phyloP scores from a whole-genome alignment of 371 early-diverging fungal species.

The Mortierella sp. region DNA sequence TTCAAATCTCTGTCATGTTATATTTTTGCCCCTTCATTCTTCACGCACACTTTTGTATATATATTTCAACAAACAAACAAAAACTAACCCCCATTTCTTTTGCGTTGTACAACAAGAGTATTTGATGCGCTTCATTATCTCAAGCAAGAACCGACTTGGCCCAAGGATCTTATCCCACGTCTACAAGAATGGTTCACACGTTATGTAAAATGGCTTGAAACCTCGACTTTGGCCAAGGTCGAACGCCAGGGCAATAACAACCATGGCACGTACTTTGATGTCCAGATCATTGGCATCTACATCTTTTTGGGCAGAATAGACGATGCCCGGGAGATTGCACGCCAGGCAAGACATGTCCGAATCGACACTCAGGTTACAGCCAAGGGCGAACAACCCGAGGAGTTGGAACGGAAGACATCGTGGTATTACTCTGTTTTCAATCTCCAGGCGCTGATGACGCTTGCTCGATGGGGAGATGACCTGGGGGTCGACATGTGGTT shows the following conservation, averaged over 20 bases:
- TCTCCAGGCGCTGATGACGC: conserved; percentile 57
- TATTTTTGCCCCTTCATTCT: no score
- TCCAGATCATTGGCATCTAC: conserved; percentile 58
- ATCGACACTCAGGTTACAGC: conserved; percentile 54
- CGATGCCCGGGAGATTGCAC: conserved; percentile 41
- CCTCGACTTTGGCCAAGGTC: conserved; percentile 56
- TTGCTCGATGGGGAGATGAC: conserved; percentile 55
- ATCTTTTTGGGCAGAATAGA: conserved; percentile 54
- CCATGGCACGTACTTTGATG: conserved; percentile 65
- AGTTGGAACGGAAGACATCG: conserved; percentile 55
- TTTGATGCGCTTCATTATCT: conserved; percentile 53
- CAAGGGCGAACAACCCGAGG: conserved; percentile 56
- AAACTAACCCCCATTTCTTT: background rate
- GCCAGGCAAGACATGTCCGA: conserved; percentile 43
- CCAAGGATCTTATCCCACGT: conserved; percentile 41
- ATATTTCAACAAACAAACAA: background rate
- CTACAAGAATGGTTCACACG: conserved; percentile 59
- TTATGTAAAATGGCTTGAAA: conserved; percentile 62
- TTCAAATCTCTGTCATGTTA: no score
- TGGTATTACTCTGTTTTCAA: conserved; percentile 64
- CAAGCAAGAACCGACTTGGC: conserved; percentile 55
- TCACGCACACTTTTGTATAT: no score
- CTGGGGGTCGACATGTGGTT: conserved; percentile 57
- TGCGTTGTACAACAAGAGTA: conserved; percentile 13
- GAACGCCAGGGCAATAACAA: conserved; percentile 60